phyloP scores from a whole-genome alignment of 805 yeast genomes.

The Clavispora carvajalis region DNA sequence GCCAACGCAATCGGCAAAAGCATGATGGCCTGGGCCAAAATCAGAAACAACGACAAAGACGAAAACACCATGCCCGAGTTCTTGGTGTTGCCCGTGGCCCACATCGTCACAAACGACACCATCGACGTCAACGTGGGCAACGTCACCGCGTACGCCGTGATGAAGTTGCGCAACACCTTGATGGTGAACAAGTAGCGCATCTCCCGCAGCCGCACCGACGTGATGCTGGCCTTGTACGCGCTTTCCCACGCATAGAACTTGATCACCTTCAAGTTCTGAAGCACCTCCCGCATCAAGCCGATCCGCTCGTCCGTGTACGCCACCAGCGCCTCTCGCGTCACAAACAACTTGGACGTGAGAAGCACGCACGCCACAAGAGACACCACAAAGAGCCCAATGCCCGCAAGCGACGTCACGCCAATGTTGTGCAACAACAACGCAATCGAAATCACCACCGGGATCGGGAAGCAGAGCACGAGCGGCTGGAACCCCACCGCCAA shows the following conservation, averaged over 20 bases:
- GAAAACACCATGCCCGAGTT: constrained; percentile 38
- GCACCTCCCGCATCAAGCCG: constrained; percentile 38
- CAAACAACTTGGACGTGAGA: constrained; percentile 30
- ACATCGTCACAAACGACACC: constrained; percentile 41
- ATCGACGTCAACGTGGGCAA: constrained; percentile 40
- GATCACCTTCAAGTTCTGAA: constrained; percentile 37
- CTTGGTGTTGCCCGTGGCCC: constrained; percentile 38
- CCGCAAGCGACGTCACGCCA: constrained; percentile 38
- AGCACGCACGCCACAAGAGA: constrained; percentile 31
- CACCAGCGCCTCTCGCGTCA: constrained; percentile 31
- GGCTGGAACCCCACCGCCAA: constrained; percentile 42
- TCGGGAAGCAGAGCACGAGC: constrained; percentile 36
- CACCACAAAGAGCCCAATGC: constrained; percentile 36
- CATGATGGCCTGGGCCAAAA: constrained; percentile 41
- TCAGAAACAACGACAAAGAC: constrained; percentile 36
- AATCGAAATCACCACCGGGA: constrained; percentile 37
- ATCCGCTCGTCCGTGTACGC: constrained; percentile 39
- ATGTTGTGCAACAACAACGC: constrained; percentile 30
- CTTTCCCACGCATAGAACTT: constrained; percentile 45
- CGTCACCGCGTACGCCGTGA: constrained; percentile 41
- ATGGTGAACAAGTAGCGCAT: constrained; percentile 38
- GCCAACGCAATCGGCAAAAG: constrained; percentile 41
- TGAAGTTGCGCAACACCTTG: constrained; percentile 36
- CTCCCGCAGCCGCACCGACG: constrained; percentile 33
- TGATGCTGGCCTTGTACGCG: constrained; percentile 34